Evolutionary conservation across 352 stramenopile genomes (phyloP).

Genomic region (Globisporangium yorkense): DNA sequence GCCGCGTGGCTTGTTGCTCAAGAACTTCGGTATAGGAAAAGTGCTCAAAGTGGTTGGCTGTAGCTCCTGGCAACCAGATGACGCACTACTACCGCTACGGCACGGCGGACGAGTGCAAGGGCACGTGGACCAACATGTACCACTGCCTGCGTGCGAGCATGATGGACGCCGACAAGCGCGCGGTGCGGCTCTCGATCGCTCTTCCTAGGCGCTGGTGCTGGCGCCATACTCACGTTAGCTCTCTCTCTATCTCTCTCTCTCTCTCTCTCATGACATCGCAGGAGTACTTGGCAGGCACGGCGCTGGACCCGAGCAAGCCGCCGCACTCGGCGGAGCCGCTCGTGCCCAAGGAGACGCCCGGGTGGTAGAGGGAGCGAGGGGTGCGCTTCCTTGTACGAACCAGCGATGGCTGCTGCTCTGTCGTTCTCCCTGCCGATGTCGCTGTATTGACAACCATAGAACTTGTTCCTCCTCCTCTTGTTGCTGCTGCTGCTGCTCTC

Average conservation of each 20-base stretch:
- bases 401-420: too few species aligned
- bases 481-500: too few species aligned
- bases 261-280: conserved; percentile 7
- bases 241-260: background rate
- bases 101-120: conserved; percentile 70
- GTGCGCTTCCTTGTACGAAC: too few species aligned
- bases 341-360: conserved; percentile 55
- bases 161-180: conserved; percentile 70
- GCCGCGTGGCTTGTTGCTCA: too few species aligned
- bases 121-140: conserved; percentile 77
- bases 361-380: conserved; percentile 37
- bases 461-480: background rate
- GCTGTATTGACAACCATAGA: background rate
- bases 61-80: conserved; percentile 77
- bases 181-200: conserved; percentile 19
- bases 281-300: conserved; percentile 61
- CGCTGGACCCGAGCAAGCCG: conserved; percentile 47
- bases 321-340: conserved; percentile 57
- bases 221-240: background rate
- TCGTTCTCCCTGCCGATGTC: too few species aligned
- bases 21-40: too few species aligned
- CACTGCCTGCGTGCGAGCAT: conserved; percentile 71
- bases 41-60: background rate
- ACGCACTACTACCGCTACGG: conserved; percentile 77
- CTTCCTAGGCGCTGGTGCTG: background rate